phyloP scores from a whole-genome alignment of 306 rosid genomes.

The apple (Malus domestica) region ASM211411v1 NC_041793.1:1931001-1931500 shows the following conservation, averaged over 20 bases:
- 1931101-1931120: background rate
- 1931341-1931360: constrained; percentile 10
- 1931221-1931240: constrained; percentile 22
- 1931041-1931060: background rate
- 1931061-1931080: background rate
- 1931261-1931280: constrained; percentile 78
- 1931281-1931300: constrained; percentile 83
- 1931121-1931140: background rate
- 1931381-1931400: background rate
- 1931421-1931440: constrained; percentile 10
- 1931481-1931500: constrained; percentile 5
- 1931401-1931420: background rate
- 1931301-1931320: constrained; percentile 35
- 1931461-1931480: constrained; percentile 12
- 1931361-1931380: background rate
- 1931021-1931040: background rate
- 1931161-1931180: constrained; percentile 20
- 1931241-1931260: constrained; percentile 50
- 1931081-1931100: background rate
- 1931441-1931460: constrained; percentile 10
- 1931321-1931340: constrained; percentile 5
- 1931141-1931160: background rate
- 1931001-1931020: background rate
- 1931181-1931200: constrained; percentile 44
- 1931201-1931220: constrained; percentile 35